Conservation (phyloP, 2,329 filamentous ascomycete genomes). For the Penicillium sp. region DNA sequence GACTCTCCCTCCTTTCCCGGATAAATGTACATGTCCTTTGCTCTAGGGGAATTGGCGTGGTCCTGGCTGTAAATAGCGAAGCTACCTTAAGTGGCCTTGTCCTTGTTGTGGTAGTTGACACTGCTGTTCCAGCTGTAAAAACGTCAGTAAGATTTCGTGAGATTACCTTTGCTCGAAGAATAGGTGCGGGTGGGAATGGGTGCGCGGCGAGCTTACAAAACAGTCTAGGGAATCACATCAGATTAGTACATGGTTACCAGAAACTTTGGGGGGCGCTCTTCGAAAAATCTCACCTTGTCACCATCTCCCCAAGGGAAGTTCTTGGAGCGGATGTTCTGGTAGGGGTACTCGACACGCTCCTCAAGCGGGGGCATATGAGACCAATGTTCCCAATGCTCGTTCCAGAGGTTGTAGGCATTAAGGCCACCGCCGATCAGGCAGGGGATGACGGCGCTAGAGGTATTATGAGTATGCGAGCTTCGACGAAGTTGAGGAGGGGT, state of each 20-base stretch:
- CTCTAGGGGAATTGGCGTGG: constrained; percentile 13
- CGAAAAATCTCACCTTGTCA: constrained; percentile 73
- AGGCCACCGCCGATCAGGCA: constrained; percentile 70
- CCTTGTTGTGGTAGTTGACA: constrained; percentile 97
- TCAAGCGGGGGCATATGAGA: constrained; percentile 81
- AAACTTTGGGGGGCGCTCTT: neutral
- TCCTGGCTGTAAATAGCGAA: constrained; percentile 1
- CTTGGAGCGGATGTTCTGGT: constrained; percentile 97
- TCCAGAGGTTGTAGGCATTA: constrained; percentile 92
- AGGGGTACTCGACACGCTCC: constrained; percentile 91
- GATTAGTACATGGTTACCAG: constrained; percentile 9
- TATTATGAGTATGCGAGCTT: constrained; percentile 22
- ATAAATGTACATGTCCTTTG: constrained; percentile 39
- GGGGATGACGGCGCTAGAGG: constrained; percentile 72
- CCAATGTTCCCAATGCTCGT: constrained; percentile 97
- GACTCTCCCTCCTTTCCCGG: constrained; percentile 20
- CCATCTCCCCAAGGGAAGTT: constrained; percentile 95
- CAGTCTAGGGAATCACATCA: constrained; percentile 53
- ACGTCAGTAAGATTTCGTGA: constrained; percentile 23
- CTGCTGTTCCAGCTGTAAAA: constrained; percentile 80
- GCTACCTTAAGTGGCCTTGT: constrained; percentile 62
- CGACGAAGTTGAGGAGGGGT: neutral
- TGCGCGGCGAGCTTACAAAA: constrained; percentile 61
- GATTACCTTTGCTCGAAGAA: neutral
- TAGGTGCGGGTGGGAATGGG: neutral